Conservation (phyloP, 2,329 filamentous ascomycete species). For the Colletotrichum sp. region DNA sequence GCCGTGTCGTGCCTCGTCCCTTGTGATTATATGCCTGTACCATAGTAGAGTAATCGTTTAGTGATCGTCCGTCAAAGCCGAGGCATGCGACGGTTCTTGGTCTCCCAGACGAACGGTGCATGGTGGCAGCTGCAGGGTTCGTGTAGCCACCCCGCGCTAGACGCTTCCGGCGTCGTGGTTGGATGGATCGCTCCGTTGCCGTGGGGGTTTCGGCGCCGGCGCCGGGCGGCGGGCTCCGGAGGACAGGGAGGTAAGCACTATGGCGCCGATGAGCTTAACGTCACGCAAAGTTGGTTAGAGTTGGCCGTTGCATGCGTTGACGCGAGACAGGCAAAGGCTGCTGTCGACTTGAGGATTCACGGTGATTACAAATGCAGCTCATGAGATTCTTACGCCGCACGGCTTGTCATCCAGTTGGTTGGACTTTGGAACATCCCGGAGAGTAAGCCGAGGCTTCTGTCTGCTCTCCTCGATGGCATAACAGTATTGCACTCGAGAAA, state of each 20-base stretch:
- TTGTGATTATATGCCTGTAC: background rate
- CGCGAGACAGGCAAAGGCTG: background rate
- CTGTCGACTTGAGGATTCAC: background rate
- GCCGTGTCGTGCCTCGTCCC: background rate
- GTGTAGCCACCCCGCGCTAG: background rate
- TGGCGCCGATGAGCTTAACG: background rate
- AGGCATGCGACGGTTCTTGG: background rate
- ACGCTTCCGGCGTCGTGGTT: background rate
- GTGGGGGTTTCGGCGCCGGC: constrained; percentile 1
- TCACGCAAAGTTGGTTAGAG: background rate
- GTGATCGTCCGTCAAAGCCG: background rate
- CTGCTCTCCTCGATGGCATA: fast-evolving
- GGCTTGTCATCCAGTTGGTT: background rate
- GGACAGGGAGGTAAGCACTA: background rate
- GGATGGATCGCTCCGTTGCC: background rate
- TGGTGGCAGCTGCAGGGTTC: constrained; percentile 1
- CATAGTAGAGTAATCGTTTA: background rate
- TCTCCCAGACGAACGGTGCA: constrained; percentile 1
- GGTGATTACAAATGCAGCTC: background rate
- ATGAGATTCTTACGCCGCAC: background rate
- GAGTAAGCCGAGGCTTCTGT: background rate
- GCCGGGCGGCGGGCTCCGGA: background rate
- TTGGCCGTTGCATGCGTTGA: background rate
- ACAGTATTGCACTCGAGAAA: background rate
- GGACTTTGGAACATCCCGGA: background rate